Evolutionary conservation across 2,329 filamentous ascomycete genomes (phyloP).

Genomic region (Aciculosporium take): DNA sequence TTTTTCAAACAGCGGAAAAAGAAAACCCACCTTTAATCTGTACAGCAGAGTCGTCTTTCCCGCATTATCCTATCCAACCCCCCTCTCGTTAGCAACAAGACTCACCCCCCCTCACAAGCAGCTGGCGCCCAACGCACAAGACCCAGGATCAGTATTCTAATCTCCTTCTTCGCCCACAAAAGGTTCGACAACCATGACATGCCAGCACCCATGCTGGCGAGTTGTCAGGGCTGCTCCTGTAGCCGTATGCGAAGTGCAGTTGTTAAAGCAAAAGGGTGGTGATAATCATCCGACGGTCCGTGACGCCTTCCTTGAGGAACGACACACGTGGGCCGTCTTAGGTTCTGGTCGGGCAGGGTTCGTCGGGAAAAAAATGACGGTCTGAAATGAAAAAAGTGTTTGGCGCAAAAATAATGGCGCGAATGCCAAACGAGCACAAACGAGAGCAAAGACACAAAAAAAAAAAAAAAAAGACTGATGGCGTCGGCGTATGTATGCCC

Average conservation of each 20-base stretch:
- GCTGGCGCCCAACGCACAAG: slow-evolving; percentile 47
- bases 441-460: background rate
- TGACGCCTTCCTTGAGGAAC: background rate
- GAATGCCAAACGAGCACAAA: too few species aligned
- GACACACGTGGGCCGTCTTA: slow-evolving; percentile 3
- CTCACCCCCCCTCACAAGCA: background rate
- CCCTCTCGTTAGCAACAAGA: slow-evolving; percentile 9
- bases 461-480: background rate
- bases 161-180: slow-evolving; percentile 92
- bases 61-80: slow-evolving; percentile 64
- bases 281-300: slow-evolving; percentile 1
- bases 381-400: background rate
- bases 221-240: background rate
- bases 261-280: background rate
- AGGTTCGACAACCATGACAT: slow-evolving; percentile 58
- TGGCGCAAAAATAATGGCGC: too few species aligned
- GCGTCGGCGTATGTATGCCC: background rate
- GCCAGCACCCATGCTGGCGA: slow-evolving; percentile 44
- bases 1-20: too few species aligned
- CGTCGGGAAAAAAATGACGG: background rate
- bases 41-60: slow-evolving; percentile 96
- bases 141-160: slow-evolving; percentile 85
- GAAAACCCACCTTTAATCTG: slow-evolving; percentile 78
- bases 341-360: background rate
- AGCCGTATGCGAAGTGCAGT: background rate